Evolutionary conservation across 257 asterid species (phyloP), one percentile per base, ranked within the genome.

Genomic region (Perilla frutescens): DNA sequence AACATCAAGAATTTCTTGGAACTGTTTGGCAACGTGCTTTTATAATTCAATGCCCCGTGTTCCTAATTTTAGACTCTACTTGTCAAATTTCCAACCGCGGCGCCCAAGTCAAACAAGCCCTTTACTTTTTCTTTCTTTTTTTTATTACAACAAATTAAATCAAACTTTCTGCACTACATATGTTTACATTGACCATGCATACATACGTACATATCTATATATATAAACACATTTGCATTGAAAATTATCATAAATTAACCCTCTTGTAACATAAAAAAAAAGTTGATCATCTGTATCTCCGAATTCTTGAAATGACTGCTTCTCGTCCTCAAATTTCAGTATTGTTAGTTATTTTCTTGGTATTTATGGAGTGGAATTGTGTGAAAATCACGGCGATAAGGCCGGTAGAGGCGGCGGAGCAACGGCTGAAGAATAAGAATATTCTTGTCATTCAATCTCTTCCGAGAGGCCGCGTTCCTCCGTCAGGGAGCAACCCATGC

Each of bases 11-110:
- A 55, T 70, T 56, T 41, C 74, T 69, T 1, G 74, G 74, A 39
- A 69, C 8, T 54, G 77, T 73, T 63, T 73, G 78, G 72, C 72
- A 73, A 20, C 53, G 15, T 7, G 37, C 8, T 14, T n/a, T 59
- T 15, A 0, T 15, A 49, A 62, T 36, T 51, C 50, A 64, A 41
- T 13, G 3, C 50, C 15, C 73, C 77, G 61, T 70, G 80, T 75
- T 75, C 57, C 71, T 15, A 13, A 58, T 8, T 57, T 71, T n/a
- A 40, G 39, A 80, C 80, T 80, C 68, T 59, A 63, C 74, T 74
- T 66, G 86, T 81, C 86, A 80, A 79, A 40, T 66, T 55, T 79
- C 78, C 77, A 79, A 81, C 49, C 86, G 85, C 86, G 86, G 84
- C 72, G 64, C 61, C 76, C 59, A 53, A 62, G 84, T 84, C 86